Conservation (phyloP, 352 stramenopile species). For the Phytophthora aleatoria region DNA sequence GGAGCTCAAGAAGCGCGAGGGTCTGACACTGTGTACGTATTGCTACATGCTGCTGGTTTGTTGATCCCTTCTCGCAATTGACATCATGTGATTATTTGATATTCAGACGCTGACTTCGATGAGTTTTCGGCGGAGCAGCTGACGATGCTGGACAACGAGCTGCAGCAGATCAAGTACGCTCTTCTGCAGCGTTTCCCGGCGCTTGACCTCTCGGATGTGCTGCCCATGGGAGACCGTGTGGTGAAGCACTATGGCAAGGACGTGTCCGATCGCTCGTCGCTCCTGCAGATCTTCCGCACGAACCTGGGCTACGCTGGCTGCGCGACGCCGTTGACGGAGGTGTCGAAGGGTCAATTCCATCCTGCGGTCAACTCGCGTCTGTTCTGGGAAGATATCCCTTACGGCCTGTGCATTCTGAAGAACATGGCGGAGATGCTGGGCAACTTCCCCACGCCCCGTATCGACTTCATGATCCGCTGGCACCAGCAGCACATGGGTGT, state of each 20-base stretch:
- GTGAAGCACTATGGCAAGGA: constrained; percentile 93
- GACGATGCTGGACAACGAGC: constrained; percentile 92
- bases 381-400: constrained; percentile 94
- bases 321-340: constrained; percentile 86
- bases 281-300: constrained; percentile 91
- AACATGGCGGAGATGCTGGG: constrained; percentile 93
- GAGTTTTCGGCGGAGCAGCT: constrained; percentile 93
- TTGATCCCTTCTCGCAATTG: constrained; percentile 5
- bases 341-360: constrained; percentile 73
- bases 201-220: constrained; percentile 90
- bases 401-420: constrained; percentile 93
- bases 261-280: constrained; percentile 84
- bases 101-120: constrained; percentile 90
- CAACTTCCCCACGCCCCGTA: constrained; percentile 92
- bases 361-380: constrained; percentile 86
- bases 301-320: constrained; percentile 92
- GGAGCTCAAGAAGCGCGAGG: constrained; percentile 88
- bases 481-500: constrained; percentile 93
- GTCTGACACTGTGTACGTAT: constrained; percentile 86
- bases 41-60: neutral
- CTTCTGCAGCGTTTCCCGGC: constrained; percentile 91
- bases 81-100: constrained; percentile 8
- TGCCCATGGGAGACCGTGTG: constrained; percentile 91
- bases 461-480: constrained; percentile 95
- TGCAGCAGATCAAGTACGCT: constrained; percentile 92